A percentile compares a stretch with the other conserved stretches of the same genome.
Evolutionary conservation across 108 stramenopile genomes (phyloP).

Genomic region (Pseudonitzschia multiseries): DNA sequence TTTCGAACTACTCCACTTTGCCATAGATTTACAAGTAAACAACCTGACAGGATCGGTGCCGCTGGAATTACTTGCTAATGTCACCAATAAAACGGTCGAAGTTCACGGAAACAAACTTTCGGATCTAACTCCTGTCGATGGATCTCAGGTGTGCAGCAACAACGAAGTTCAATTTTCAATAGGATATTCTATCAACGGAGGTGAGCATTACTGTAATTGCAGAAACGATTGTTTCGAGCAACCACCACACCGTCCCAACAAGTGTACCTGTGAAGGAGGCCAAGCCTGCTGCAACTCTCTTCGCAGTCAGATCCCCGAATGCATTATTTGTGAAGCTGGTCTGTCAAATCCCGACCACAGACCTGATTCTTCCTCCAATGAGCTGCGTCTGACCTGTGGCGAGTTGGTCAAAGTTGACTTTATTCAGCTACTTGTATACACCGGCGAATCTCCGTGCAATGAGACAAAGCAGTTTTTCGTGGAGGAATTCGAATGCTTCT

Average conservation of each 20-base stretch:
- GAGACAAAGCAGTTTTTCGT: no score
- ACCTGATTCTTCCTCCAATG: not conserved
- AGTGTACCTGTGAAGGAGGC: not conserved
- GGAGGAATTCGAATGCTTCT: no score
- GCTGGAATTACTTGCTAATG: not conserved
- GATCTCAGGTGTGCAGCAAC: not conserved
- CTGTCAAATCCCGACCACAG: not conserved
- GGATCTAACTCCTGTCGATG: not conserved
- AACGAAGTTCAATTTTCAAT: not conserved
- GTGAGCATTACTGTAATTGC: not conserved
- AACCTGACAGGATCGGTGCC: slow-evolving; percentile 2
- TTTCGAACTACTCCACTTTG: not conserved
- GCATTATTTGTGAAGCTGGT: not conserved
- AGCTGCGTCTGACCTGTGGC: no score
- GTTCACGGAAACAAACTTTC: slow-evolving; percentile 1
- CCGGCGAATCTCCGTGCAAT: no score
- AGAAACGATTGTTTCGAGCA: not conserved
- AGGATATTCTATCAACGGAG: not conserved
- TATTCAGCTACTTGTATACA: no score
- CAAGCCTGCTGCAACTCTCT: not conserved
- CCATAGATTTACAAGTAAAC: not conserved
- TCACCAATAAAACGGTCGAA: not conserved
- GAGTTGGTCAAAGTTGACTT: no score
- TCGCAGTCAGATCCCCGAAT: not conserved
- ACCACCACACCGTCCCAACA: not conserved